Base-by-base conservation (phyloP, 495 filamentous ascomycete genomes). In the Bathelium albidoporum region DNA sequence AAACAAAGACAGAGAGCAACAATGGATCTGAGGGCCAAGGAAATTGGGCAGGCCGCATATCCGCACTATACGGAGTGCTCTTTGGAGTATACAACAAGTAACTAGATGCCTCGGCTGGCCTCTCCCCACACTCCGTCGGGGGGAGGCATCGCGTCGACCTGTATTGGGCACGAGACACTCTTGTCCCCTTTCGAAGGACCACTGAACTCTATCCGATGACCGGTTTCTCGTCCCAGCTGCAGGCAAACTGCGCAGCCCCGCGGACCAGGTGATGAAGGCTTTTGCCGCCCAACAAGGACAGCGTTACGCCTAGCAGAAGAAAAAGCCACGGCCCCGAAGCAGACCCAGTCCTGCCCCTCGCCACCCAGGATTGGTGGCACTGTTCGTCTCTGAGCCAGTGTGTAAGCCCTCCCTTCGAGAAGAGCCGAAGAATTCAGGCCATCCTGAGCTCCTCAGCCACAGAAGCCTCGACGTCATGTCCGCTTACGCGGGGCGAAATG, bases 361-460 rank as follows among this genome's bases (percentile, higher is more conserved):
- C n/a, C n/a, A 20, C 49, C 29, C 9, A 55, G 20, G 49, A 29
- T 55, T 55, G 49, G 49, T 55, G 49, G 49, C 49, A 55, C 49
- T 55, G 49, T 55, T 29, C 24, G 29, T 55, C 49, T 26, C 29
- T 20, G 22, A 55, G 49, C 49, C 49, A 55, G 29, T 55, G 49
- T 55, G 49, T 9, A 28, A 3, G 22, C 5, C 12, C 9, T 55
- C 16, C 22, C 49, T 55, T 55, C 49, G 4, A 3, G 49, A 55
- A 55, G 49, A 29, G 16, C 49, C 49, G 49, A 55, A 55, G 49
- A 55, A 55, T 55, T 26, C 49, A 55, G 24, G 49, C 49, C 49
- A 20, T 24, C 29, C 49, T 55, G 20, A 55, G 22, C 22, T 29
- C 49, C 49, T 55, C 49, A 55, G 49, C 49, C 49, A 55, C 49